Conservation (phyloP, 495 filamentous ascomycete species). For the Diplogelasinospora grovesii region DNA sequence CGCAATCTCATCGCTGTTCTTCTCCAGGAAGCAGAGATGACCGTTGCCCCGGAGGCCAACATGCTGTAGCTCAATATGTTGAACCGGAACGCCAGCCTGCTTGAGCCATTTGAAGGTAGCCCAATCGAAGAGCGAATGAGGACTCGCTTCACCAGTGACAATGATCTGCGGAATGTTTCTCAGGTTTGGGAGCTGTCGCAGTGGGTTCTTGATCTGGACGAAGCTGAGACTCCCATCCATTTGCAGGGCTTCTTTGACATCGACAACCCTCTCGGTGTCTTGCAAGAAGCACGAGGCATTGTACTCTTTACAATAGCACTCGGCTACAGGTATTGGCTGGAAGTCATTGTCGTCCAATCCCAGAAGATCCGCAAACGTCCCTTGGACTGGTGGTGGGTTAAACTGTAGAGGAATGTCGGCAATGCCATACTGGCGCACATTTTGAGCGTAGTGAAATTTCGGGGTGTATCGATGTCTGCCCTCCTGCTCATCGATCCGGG, state of each 20-base stretch:
- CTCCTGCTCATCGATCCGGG: neutral
- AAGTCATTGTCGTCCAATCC: neutral
- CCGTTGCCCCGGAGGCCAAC: conserved; percentile 49
- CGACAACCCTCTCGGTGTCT: too few species aligned
- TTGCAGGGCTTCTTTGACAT: too few species aligned
- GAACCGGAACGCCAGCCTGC: conserved; percentile 47
- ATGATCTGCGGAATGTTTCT: conserved; percentile 38
- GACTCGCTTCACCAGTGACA: conserved; percentile 47
- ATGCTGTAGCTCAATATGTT: conserved; percentile 41
- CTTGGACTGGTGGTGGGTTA: conserved; percentile 4
- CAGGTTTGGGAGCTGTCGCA: conserved; percentile 43
- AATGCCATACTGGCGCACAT: conserved; percentile 35
- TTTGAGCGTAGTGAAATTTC: too few species aligned
- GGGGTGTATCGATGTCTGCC: neutral
- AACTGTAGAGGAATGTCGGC: conserved; percentile 33
- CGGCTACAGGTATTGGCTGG: too few species aligned
- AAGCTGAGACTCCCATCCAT: too few species aligned
- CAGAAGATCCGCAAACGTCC: neutral
- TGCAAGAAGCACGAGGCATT: too few species aligned
- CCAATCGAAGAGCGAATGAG: conserved; percentile 52
- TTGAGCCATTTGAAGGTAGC: conserved; percentile 46
- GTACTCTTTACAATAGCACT: too few species aligned
- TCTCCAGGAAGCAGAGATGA: conserved; percentile 55
- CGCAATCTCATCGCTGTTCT: conserved; percentile 49
- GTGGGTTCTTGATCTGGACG: neutral